Percentiles rank a stretch among this genome's conserved stretches.
phyloP scores from a whole-genome alignment of 768 basidiomycete species.

The Agrocybe praecox region DNA sequence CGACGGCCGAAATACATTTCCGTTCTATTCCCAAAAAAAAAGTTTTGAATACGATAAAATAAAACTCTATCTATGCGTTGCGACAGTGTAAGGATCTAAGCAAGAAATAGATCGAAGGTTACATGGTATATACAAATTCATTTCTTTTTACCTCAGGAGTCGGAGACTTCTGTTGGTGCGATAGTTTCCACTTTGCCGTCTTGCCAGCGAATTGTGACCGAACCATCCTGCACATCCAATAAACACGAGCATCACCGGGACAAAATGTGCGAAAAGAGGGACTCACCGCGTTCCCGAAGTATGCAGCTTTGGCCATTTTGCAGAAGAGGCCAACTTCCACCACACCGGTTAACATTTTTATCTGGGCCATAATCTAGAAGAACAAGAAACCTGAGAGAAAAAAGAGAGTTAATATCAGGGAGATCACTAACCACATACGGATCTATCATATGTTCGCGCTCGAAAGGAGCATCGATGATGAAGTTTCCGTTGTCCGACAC shows the following conservation, averaged over 20 bases:
- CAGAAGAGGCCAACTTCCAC: slow-evolving; percentile 99
- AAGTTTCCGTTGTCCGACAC: slow-evolving; percentile 98
- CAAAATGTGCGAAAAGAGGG: not conserved
- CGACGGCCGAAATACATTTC: slow-evolving; percentile 6
- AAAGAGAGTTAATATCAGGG: not conserved
- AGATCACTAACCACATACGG: slow-evolving; percentile 54
- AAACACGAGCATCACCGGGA: not conserved
- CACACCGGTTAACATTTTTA: slow-evolving; percentile 96
- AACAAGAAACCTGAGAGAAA: not conserved
- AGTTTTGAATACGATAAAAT: not conserved
- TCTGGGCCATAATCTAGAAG: slow-evolving; percentile 67
- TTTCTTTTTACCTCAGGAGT: not conserved
- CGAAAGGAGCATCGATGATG: slow-evolving; percentile 94
- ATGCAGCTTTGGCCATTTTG: slow-evolving; percentile 90
- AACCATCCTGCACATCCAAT: slow-evolving; percentile 4
- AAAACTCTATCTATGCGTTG: not conserved
- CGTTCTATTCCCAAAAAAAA: not conserved
- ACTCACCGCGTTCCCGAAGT: slow-evolving; percentile 86
- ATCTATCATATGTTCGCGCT: slow-evolving; percentile 63
- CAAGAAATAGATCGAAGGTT: slow-evolving; percentile 1
- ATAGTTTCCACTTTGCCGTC: slow-evolving; percentile 16
- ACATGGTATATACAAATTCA: slow-evolving; percentile 1
- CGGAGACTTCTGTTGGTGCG: slow-evolving; percentile 2
- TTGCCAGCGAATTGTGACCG: slow-evolving; percentile 11
- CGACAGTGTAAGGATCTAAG: not conserved